Evolutionary conservation across 2,329 filamentous ascomycete genomes (phyloP), one percentile per base, ranked within the genome.

Genomic region (Ceratocystis diversiconidia): DNA sequence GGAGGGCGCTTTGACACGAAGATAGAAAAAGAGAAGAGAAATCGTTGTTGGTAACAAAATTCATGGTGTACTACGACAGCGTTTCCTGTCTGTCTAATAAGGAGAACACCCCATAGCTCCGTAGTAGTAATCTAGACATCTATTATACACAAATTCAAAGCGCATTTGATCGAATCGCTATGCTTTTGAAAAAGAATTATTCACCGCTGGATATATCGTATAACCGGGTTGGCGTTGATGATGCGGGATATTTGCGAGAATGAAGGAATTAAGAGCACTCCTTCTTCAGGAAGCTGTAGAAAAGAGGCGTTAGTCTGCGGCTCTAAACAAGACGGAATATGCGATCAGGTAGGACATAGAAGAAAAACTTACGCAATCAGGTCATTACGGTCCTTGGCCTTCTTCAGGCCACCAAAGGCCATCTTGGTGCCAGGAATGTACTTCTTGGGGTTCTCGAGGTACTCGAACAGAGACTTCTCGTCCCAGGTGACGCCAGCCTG

Each of bases 401-500:
- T 99, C 92, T 99, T 99, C 76, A 99, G 85, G 79, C 94, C 94
- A 81, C 94, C 94, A 77, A 97, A 99, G 74, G 94, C 94, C 94
- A 99, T 99, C 90, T 97, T 99, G 82, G 94, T 99, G 73, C 94
- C 94, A 72, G 94, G 94, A 71, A 99, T 96, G 86, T 92, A 99
- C 85, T 97, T 97, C 88, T 99, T 99, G 81, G 94, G 94, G 88
- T 97, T 97, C 86, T 99, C 94, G 75, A 99, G 92, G 87, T 99
- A 99, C 72, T 87, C 84, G 80, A 96, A 97, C 73, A 99, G 85
- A 78, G 89, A 88, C 70, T 85, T 78, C 76, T 96, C 86, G 72
- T 90, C 80, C 94, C 94, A 99, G 73, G 79, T 83, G 73, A 99
- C 85, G 74, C 87, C 92, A 83, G 95, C 95, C 75, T 88, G 81